Base-by-base conservation (phyloP, 2,329 filamentous ascomycete species). In the Daldinia sp. region DNA sequence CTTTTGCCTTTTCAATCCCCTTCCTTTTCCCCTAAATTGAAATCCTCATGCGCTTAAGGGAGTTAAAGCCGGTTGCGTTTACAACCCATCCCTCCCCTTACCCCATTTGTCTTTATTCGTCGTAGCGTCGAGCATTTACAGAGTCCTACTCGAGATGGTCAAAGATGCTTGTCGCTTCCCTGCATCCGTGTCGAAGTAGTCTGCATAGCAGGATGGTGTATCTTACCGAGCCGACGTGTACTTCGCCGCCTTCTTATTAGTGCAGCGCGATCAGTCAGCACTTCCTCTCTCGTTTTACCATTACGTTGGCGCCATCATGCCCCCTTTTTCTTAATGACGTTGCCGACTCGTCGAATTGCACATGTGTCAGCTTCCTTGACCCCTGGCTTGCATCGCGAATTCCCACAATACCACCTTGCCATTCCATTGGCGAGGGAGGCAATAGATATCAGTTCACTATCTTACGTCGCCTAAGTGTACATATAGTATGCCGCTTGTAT, bases 331-430 rank as follows among this genome's bases (percentile, higher is more conserved):
- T 58, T 51, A 59, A 68, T 66, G 68, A 68, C 61, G 65, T 65
- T 63, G 58, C 44, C 62, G 50, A 35, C 59, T 66, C 46, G 39
- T 61, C 56, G 37, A 60, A 23, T 57, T 63, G 51, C 58, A 54
- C 51, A 60, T 61, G 51, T 66, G 68, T 71, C 62, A 71, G 68
- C 56, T 71, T 65, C 65, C 68, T 66, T 66, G 56, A 66, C 63
- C 68, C 65, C 51, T 23, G 51, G 53, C 53, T 28, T 59, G 56
- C 63, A 51, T 66, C 63, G 60, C 65, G 13, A 65, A 61, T 58
- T 70, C 68, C 68, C 53, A 66, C 56, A 63, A 68, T 71, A 56
- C 65, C 28, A 71, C 65, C 59, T 65, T 39, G 42, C 65, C 41
- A 68, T 65, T 54, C 56, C 60, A 48, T 35, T 67, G 60, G 60